These are phyloP conservation scores for Phytophthora ohioensis DNA, from an alignment of 352 stramenopile genomes.

Conservation along the genomic window DNA sequence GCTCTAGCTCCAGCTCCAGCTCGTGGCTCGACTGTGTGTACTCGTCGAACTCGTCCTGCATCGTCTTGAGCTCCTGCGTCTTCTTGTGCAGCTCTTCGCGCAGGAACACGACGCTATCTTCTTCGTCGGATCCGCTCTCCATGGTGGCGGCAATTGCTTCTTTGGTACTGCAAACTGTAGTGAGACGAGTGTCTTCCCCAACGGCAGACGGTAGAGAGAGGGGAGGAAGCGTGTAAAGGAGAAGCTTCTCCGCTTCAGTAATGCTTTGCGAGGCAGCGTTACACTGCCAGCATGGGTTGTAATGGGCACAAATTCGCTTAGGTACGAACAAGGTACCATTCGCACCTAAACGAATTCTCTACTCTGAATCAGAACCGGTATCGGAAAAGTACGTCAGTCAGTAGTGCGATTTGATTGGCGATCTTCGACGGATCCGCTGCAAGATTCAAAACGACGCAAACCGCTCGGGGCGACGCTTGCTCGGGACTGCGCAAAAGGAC, in stretches of 20 bases:
- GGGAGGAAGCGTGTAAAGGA: slow-evolving; percentile 20
- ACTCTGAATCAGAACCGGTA: slow-evolving; percentile 17
- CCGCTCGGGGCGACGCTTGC: background rate
- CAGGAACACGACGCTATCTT: slow-evolving; percentile 45
- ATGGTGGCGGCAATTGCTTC: slow-evolving; percentile 9
- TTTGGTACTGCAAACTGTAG: background rate
- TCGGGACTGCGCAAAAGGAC: slow-evolving; percentile 4
- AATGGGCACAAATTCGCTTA: slow-evolving; percentile 20
- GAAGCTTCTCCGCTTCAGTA: slow-evolving; percentile 28
- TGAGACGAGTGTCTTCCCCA: slow-evolving; percentile 17
- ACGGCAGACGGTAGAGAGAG: slow-evolving; percentile 19
- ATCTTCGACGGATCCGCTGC: slow-evolving; percentile 12
- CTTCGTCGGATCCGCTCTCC: slow-evolving; percentile 47
- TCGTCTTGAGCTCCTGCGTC: slow-evolving; percentile 66
- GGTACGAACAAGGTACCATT: slow-evolving; percentile 3
- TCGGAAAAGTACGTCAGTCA: slow-evolving; percentile 7
- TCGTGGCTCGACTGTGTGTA: slow-evolving; percentile 87
- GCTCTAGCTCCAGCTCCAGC: slow-evolving; percentile 79
- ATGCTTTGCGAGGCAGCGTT: slow-evolving; percentile 7
- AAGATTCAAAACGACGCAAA: slow-evolving; percentile 26
- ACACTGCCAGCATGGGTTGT: background rate
- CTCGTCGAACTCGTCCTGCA: slow-evolving; percentile 84
- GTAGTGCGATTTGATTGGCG: slow-evolving; percentile 19
- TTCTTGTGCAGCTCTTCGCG: slow-evolving; percentile 62
- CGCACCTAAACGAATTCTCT: no score